Conservation (phyloP, 306 rosid genomes). For the Cicer pinnatifidum region DNA sequence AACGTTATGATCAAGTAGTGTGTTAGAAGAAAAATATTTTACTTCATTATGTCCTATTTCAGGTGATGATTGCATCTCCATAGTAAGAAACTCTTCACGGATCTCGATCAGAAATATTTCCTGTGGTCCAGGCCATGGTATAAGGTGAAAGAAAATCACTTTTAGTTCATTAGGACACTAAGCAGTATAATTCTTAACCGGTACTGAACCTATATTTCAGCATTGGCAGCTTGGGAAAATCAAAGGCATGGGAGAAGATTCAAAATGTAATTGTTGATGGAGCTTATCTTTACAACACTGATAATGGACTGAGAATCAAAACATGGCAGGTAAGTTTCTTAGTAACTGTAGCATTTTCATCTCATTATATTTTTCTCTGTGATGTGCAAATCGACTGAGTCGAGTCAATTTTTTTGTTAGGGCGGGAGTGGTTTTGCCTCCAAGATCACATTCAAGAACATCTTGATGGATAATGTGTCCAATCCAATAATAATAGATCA, state of each 20-base stretch:
- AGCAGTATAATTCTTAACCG: constrained; percentile 30
- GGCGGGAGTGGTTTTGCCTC: constrained; percentile 80
- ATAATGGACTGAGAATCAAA: constrained; percentile 89
- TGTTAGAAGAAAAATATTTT: constrained; percentile 9
- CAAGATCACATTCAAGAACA: constrained; percentile 65
- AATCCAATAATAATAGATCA: constrained; percentile 87
- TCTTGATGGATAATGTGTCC: constrained; percentile 80
- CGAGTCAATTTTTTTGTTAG: constrained; percentile 49
- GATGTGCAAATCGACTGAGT: constrained; percentile 5
- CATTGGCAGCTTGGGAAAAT: constrained; percentile 95
- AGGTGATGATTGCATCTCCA: constrained; percentile 96
- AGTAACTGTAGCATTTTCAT: not conserved
- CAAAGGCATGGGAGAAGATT: constrained; percentile 65
- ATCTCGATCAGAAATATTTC: constrained; percentile 63
- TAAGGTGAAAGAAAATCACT: constrained; percentile 61
- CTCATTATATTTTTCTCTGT: not conserved
- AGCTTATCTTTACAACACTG: constrained; percentile 66
- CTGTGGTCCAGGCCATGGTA: constrained; percentile 97
- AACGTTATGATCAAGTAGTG: not conserved
- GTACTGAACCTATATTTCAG: constrained; percentile 53
- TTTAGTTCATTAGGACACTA: constrained; percentile 11
- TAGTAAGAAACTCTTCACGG: constrained; percentile 79
- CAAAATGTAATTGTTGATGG: constrained; percentile 64
- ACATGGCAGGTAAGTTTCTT: constrained; percentile 85
- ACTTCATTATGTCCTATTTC: constrained; percentile 38